These are phyloP conservation scores for Beta corolliflora DNA, from an alignment of 179 eudicot species.

Conservation along the genomic window DNA sequence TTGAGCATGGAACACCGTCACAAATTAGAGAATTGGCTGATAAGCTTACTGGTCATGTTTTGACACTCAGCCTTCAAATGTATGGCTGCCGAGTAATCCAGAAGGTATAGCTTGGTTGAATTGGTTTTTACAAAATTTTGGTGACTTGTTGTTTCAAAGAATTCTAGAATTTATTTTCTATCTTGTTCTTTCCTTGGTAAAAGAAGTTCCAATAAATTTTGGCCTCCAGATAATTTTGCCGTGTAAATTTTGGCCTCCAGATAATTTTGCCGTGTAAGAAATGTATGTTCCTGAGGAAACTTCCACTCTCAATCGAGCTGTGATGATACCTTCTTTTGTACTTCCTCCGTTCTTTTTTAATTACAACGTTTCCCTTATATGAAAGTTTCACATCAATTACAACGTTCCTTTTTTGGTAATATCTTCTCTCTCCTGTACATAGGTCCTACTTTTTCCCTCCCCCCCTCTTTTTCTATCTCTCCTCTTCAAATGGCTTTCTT, in stretches of 20 bases:
- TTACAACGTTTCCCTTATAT: too few relatives aligned
- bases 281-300: neutral
- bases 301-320: neutral
- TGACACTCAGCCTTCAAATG: slow-evolving; percentile 93
- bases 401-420: too few relatives aligned
- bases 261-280: neutral
- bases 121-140: neutral
- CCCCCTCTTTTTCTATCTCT: too few relatives aligned
- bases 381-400: too few relatives aligned
- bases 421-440: too few relatives aligned
- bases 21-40: slow-evolving; percentile 87
- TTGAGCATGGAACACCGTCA: slow-evolving; percentile 77
- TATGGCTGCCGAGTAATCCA: slow-evolving; percentile 96
- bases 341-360: too few relatives aligned
- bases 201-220: neutral
- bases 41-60: slow-evolving; percentile 81
- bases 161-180: neutral
- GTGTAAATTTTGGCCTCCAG: neutral
- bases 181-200: neutral
- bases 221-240: neutral
- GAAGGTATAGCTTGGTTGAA: slow-evolving; percentile 52
- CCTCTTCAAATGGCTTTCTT: too few relatives aligned
- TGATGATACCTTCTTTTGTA: too few relatives aligned
- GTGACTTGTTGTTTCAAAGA: too few relatives aligned
- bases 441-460: too few relatives aligned